Conservation (phyloP, 2,329 filamentous ascomycete species). For the Pseudogymnoascus sp. region DNA sequence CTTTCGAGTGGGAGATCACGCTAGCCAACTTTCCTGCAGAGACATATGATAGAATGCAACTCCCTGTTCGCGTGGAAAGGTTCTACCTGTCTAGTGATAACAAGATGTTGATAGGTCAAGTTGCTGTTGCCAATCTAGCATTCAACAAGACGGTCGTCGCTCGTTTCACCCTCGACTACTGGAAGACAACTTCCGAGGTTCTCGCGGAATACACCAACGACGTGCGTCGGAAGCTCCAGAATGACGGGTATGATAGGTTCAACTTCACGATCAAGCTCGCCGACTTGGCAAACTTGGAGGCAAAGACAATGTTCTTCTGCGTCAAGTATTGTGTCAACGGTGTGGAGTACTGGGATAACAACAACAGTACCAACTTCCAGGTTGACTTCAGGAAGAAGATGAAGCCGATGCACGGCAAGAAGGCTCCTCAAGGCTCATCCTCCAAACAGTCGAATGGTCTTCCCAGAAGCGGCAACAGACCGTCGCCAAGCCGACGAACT, state of each 20-base stretch:
- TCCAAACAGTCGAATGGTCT: slow-evolving; percentile 46
- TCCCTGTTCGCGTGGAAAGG: slow-evolving; percentile 72
- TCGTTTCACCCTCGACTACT: slow-evolving; percentile 93
- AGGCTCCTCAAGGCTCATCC: slow-evolving; percentile 40
- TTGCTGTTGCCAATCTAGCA: slow-evolving; percentile 78
- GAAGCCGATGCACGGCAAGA: slow-evolving; percentile 52
- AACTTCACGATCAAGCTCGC: slow-evolving; percentile 89
- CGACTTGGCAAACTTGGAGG: slow-evolving; percentile 83
- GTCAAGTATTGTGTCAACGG: slow-evolving; percentile 79
- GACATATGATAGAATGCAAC: slow-evolving; percentile 49
- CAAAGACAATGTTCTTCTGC: slow-evolving; percentile 88
- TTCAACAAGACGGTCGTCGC: slow-evolving; percentile 87
- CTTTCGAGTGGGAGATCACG: slow-evolving; percentile 80
- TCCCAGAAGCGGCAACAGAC: slow-evolving; percentile 57
- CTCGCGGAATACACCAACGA: slow-evolving; percentile 80
- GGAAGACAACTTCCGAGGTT: slow-evolving; percentile 97
- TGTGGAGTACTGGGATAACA: slow-evolving; percentile 93
- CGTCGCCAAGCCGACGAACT: slow-evolving; percentile 41
- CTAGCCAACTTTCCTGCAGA: slow-evolving; percentile 75
- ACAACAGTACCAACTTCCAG: slow-evolving; percentile 78
- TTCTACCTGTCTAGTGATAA: slow-evolving; percentile 84
- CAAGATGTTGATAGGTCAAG: slow-evolving; percentile 72
- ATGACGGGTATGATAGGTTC: slow-evolving; percentile 75
- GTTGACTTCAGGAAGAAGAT: slow-evolving; percentile 82
- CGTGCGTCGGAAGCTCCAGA: slow-evolving; percentile 56